A percentile compares a stretch with the other conserved stretches of the same genome.
phyloP scores from a whole-genome alignment of 139 green algal genomes.

The Chlamydomonas sp. region DNA sequence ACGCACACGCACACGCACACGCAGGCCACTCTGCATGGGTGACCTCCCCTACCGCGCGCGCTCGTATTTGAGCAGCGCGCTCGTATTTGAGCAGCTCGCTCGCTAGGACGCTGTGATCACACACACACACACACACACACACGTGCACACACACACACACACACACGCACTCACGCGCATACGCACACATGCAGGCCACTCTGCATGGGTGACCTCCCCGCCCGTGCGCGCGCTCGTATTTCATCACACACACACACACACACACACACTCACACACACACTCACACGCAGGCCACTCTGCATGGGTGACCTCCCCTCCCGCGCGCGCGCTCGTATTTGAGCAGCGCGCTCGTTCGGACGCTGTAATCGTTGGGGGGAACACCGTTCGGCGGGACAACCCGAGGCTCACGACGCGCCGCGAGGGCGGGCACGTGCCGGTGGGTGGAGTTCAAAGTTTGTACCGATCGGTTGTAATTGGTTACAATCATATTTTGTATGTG shows the following conservation, averaged over 20 bases:
- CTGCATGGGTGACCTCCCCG: constrained; percentile 84
- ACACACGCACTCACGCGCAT: no score
- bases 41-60: constrained; percentile 49
- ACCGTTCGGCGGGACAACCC: constrained; percentile 92
- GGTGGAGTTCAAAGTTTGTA: constrained; percentile 30
- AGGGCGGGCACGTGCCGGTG: constrained; percentile 76
- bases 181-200: constrained; percentile 82
- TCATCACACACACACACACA: no score
- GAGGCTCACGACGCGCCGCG: constrained; percentile 80
- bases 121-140: no score
- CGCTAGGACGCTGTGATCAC: constrained; percentile 81
- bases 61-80: no score
- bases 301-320: constrained; percentile 80
- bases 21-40: constrained; percentile 93
- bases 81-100: constrained; percentile 77
- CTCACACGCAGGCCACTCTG: constrained; percentile 78
- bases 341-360: constrained; percentile 65
- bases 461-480: constrained; percentile 2
- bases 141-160: no score
- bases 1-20: no score
- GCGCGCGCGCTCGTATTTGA: constrained; percentile 75
- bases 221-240: constrained; percentile 43
- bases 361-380: constrained; percentile 91
- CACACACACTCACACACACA: no score
- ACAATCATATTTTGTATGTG: no score